A percentile compares a stretch with the other conserved stretches of the same genome.
Evolutionary conservation across 805 yeast genomes (phyloP).

Genomic region (Lachancea kluyveri): DNA sequence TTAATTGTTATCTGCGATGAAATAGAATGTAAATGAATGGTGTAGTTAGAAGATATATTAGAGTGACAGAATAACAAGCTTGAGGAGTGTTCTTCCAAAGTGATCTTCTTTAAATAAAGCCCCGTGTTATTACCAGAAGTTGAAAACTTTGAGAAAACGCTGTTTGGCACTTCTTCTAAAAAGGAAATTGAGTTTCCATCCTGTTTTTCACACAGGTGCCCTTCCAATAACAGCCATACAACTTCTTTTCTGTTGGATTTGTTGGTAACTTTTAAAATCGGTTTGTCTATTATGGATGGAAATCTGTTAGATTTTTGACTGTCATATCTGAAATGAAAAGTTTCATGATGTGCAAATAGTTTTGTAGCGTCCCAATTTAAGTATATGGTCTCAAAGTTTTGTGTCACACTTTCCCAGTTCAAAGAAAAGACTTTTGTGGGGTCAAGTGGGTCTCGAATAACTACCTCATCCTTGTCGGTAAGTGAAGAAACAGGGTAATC

Average conservation of each 20-base stretch:
- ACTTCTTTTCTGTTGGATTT: slow-evolving; percentile 20
- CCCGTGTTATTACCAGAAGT: slow-evolving; percentile 34
- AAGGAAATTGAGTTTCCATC: slow-evolving; percentile 11
- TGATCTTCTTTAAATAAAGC: slow-evolving; percentile 32
- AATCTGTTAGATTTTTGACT: slow-evolving; percentile 11
- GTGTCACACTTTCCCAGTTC: slow-evolving; percentile 1
- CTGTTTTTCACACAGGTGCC: slow-evolving; percentile 32
- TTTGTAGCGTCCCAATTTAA: slow-evolving; percentile 55
- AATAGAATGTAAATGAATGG: slow-evolving; percentile 18
- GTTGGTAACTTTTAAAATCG: slow-evolving; percentile 41
- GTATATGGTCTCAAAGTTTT: slow-evolving; percentile 42
- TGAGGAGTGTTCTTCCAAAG: slow-evolving; percentile 11
- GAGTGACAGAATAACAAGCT: slow-evolving; percentile 23
- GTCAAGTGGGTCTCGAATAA: slow-evolving; percentile 39
- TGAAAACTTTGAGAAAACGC: slow-evolving; percentile 7
- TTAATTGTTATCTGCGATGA: slow-evolving; percentile 6
- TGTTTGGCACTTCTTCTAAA: slow-evolving; percentile 15
- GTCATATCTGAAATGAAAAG: slow-evolving; percentile 29
- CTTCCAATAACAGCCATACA: slow-evolving; percentile 46
- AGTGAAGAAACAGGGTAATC: slow-evolving; percentile 61
- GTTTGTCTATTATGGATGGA: slow-evolving; percentile 28
- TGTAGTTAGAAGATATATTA: slow-evolving; percentile 14
- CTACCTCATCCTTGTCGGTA: slow-evolving; percentile 10
- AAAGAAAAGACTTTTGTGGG: not conserved
- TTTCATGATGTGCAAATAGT: slow-evolving; percentile 18